Conservation (phyloP, 2,329 filamentous ascomycete species). For the Aspergillus arachidicola region DNA sequence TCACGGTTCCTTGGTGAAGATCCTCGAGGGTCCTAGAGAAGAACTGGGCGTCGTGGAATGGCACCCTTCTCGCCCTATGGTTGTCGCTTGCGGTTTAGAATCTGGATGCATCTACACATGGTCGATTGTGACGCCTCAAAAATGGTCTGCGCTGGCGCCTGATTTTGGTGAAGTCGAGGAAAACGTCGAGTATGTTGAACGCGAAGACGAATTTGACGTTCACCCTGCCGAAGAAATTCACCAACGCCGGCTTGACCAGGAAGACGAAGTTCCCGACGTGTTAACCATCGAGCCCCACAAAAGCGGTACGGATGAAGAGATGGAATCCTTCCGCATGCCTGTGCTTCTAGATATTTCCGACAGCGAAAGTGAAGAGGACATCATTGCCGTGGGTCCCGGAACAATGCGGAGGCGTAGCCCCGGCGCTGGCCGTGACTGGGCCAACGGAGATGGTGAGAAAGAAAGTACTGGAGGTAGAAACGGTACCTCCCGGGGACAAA, state of each 20-base stretch:
- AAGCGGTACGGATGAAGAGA: constrained; percentile 59
- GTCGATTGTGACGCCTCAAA: constrained; percentile 92
- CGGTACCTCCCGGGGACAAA: constrained; percentile 27
- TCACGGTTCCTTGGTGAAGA: constrained; percentile 91
- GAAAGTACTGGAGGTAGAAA: constrained; percentile 26
- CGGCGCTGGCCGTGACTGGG: constrained; percentile 68
- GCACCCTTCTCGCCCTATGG: constrained; percentile 85
- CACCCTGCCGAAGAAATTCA: constrained; percentile 94
- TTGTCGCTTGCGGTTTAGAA: constrained; percentile 90
- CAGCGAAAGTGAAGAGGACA: constrained; percentile 93
- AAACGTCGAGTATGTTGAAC: constrained; percentile 94
- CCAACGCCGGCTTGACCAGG: constrained; percentile 82
- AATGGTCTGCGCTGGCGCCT: constrained; percentile 94
- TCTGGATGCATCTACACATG: constrained; percentile 93
- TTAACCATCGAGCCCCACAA: constrained; percentile 72
- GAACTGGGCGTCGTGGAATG: constrained; percentile 96
- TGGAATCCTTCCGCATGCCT: constrained; percentile 80
- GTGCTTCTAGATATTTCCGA: constrained; percentile 91
- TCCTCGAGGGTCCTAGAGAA: constrained; percentile 94
- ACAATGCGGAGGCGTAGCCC: constrained; percentile 87
- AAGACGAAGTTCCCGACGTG: constrained; percentile 93
- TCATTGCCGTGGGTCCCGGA: constrained; percentile 67
- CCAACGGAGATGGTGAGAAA: constrained; percentile 33
- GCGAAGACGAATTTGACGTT: constrained; percentile 97
- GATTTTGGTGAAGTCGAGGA: constrained; percentile 98